Conservation (phyloP, 2,329 filamentous ascomycete genomes). For the Penicillium olsonii region DNA sequence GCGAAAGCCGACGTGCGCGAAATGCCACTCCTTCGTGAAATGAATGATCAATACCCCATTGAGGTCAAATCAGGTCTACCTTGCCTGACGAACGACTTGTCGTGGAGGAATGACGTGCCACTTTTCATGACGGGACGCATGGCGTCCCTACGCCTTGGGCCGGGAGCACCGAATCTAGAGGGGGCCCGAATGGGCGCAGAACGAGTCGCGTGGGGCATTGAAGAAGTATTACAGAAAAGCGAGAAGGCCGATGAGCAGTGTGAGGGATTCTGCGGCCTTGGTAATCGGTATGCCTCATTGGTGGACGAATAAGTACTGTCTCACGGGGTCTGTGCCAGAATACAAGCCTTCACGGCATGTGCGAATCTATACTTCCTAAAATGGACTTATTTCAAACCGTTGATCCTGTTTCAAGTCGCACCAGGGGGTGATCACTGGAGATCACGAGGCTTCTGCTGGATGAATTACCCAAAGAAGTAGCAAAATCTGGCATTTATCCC, state of each 20-base stretch:
- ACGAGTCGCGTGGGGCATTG: slow-evolving; percentile 69
- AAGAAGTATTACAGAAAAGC: slow-evolving; percentile 54
- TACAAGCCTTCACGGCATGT: background rate
- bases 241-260: slow-evolving; percentile 28
- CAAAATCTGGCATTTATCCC: slow-evolving; percentile 23
- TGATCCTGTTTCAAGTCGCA: background rate
- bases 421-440: background rate
- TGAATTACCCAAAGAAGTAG: background rate
- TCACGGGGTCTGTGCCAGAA: background rate
- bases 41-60: slow-evolving; percentile 63
- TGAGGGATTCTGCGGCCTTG: slow-evolving; percentile 43
- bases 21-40: slow-evolving; percentile 62
- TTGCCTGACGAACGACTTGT: slow-evolving; percentile 72
- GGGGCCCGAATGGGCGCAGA: slow-evolving; percentile 73
- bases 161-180: slow-evolving; percentile 72
- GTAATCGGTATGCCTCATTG: slow-evolving; percentile 41
- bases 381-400: background rate
- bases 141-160: slow-evolving; percentile 68
- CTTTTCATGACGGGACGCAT: slow-evolving; percentile 71
- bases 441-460: background rate
- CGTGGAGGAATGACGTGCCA: slow-evolving; percentile 73
- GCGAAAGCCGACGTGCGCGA: slow-evolving; percentile 63
- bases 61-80: slow-evolving; percentile 66
- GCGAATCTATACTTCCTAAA: background rate
- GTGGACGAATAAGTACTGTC: slow-evolving; percentile 13